These are phyloP conservation scores for Piper longum DNA, from an alignment of 164 flowering plant species.

Conservation along the genomic window DNA sequence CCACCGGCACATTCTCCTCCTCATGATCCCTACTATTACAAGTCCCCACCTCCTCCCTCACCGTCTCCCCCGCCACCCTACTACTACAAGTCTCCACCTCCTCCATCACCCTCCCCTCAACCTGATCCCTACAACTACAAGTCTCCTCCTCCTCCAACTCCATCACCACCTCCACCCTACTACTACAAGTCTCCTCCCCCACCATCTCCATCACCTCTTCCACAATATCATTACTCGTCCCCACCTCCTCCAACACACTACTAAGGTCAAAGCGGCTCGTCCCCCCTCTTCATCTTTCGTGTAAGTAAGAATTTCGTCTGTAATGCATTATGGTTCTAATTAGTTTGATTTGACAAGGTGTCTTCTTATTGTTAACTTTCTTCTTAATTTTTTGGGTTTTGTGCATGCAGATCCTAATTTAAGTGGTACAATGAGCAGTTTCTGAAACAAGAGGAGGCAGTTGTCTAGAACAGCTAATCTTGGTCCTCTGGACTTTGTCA, in stretches of 20 bases:
- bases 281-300: constrained; percentile 2
- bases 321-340: neutral
- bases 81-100: no score
- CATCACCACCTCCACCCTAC: neutral
- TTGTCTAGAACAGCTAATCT: neutral
- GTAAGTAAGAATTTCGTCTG: constrained; percentile 5
- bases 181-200: constrained; percentile 6
- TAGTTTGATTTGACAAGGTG: neutral
- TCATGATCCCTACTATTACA: no score
- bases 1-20: no score
- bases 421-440: constrained; percentile 9
- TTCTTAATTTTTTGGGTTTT: neutral
- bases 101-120: constrained; percentile 3
- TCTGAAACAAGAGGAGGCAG: constrained; percentile 5
- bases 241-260: constrained; percentile 21
- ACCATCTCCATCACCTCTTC: neutral
- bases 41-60: no score
- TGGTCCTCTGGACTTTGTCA: neutral
- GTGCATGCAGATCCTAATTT: constrained; percentile 10
- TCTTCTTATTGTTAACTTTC: neutral
- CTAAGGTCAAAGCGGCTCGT: constrained; percentile 3
- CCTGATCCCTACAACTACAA: constrained; percentile 1
- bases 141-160: no score
- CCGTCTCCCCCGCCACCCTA: no score
- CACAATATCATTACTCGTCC: constrained; percentile 17